Base-by-base conservation (phyloP, 805 yeast species). In the Saccharomycopsis lassenensis region DNA sequence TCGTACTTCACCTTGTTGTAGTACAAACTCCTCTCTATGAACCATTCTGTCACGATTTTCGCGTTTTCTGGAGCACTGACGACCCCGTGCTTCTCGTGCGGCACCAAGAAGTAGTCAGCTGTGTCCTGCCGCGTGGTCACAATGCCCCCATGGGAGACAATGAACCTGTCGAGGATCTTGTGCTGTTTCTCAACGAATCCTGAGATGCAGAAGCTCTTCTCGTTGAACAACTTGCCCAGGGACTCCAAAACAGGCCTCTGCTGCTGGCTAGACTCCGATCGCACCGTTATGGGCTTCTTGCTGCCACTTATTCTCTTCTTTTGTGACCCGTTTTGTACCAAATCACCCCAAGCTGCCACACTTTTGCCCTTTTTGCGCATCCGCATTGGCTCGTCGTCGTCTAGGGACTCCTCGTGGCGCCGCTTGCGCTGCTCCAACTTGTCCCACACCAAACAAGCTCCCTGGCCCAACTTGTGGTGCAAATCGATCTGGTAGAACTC, bases 11-110 rank as follows among this genome's bases (percentile, higher is more conserved):
- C 46, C 30, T 56, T 52, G 29, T 69, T 65, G 46, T 74, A 74
- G 55, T 67, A 77, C 16, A 83, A 60, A 17, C 81, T 70, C 40
- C 94, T 59, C 54, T 84, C 95, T 8, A 85, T 57, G 45, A 77
- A 77, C 81, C 89, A 83, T 53, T 85, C 94, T 0, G 94, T 83
- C 2, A 74, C 69, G n/a, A n/a, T n/a, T n/a, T n/a, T n/a, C n/a
- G n/a, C 35, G 14, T 34, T 22, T 31, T 40, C 37, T 33, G 50
- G 52, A 24, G 53, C 46, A 19, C 44, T 48, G 17, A 41, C 37
- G 34, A 43, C 63, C 38, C 52, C 47, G 33, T 14, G 22, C 14
- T 23, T 5, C 14, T 31, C 12, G 18, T 15, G 52, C 43, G 14
- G 59, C 45, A 18, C 40, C 14, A 39, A 44, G 39, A 28, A 46